Evolutionary conservation across 1,284 basidiomycete species (phyloP).

Genomic region (Ceratobasidium papillatum): DNA sequence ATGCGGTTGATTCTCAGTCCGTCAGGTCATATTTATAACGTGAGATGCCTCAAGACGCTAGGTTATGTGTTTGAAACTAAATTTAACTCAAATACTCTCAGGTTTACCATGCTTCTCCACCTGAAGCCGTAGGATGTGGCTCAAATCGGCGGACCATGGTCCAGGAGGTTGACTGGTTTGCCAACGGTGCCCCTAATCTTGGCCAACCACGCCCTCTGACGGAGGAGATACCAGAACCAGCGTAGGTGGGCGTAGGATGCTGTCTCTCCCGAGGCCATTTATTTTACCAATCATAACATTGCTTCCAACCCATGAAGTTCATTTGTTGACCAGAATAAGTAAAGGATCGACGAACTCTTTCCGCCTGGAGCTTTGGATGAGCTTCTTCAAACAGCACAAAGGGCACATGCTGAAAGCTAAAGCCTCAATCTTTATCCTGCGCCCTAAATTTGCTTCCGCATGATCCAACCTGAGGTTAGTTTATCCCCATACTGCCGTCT

Average conservation of each 20-base stretch:
- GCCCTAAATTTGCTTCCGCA: too few relatives aligned
- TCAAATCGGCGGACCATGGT: conserved; percentile 40
- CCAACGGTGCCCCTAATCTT: conserved; percentile 36
- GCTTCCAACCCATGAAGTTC: too few relatives aligned
- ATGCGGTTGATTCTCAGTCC: conserved; percentile 45
- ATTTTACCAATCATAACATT: too few relatives aligned
- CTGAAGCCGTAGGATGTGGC: conserved; percentile 40
- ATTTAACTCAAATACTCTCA: neutral
- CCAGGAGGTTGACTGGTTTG: conserved; percentile 32
- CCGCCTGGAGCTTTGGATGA: too few relatives aligned
- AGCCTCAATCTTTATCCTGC: too few relatives aligned
- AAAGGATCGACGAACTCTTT: too few relatives aligned
- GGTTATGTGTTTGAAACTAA: neutral
- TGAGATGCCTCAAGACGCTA: conserved; percentile 46
- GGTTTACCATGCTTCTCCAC: conserved; percentile 42
- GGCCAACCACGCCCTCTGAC: conserved; percentile 30
- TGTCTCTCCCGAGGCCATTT: too few relatives aligned
- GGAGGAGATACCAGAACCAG: conserved; percentile 38
- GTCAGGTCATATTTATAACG: conserved; percentile 51
- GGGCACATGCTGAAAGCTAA: too few relatives aligned
- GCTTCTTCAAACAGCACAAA: too few relatives aligned
- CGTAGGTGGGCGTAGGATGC: neutral
- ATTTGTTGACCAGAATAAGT: too few relatives aligned
- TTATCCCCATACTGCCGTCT: too few relatives aligned
- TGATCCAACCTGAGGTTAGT: too few relatives aligned